Evolutionary conservation across 108 stramenopile genomes (phyloP).

Genomic region (Nitzschia putrida): DNA sequence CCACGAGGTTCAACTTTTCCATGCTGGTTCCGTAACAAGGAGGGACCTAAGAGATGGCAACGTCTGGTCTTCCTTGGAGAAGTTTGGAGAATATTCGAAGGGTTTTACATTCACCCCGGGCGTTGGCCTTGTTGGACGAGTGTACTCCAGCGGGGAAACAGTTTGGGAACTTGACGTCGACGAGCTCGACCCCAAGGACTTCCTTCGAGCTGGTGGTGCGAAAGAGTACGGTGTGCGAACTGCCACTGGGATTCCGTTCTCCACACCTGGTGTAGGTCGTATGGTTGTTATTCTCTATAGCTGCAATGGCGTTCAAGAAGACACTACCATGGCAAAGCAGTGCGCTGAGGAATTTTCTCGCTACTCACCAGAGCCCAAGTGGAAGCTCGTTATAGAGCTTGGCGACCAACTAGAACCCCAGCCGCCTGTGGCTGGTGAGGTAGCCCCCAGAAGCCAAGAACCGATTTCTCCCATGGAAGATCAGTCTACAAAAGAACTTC

Average conservation of each 20-base stretch:
- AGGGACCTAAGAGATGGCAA: conserved; percentile 27
- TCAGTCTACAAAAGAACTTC: no score
- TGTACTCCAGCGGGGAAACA: conserved; percentile 41
- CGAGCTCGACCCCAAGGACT: conserved; percentile 49
- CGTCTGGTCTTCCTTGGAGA: conserved; percentile 32
- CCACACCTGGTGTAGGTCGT: conserved; percentile 43
- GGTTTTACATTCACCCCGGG: conserved; percentile 62
- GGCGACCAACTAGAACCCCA: neutral
- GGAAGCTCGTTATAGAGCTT: conserved; percentile 67
- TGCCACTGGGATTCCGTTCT: conserved; percentile 56
- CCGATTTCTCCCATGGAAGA: no score
- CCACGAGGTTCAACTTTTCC: conserved; percentile 29
- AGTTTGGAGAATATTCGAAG: conserved; percentile 62
- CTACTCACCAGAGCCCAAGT: conserved; percentile 56
- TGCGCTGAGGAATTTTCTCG: conserved; percentile 32
- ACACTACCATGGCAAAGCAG: conserved; percentile 30
- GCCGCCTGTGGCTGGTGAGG: neutral
- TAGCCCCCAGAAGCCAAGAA: no score
- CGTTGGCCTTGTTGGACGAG: conserved; percentile 64
- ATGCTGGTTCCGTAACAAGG: conserved; percentile 40
- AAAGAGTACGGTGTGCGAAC: conserved; percentile 67
- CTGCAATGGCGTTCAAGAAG: conserved; percentile 38
- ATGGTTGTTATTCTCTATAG: conserved; percentile 69
- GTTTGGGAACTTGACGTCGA: conserved; percentile 45
- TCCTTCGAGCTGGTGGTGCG: conserved; percentile 66